phyloP scores from a whole-genome alignment of 192 early-diverging fungal species.

The Rhizoclosmatium sp. region DNA sequence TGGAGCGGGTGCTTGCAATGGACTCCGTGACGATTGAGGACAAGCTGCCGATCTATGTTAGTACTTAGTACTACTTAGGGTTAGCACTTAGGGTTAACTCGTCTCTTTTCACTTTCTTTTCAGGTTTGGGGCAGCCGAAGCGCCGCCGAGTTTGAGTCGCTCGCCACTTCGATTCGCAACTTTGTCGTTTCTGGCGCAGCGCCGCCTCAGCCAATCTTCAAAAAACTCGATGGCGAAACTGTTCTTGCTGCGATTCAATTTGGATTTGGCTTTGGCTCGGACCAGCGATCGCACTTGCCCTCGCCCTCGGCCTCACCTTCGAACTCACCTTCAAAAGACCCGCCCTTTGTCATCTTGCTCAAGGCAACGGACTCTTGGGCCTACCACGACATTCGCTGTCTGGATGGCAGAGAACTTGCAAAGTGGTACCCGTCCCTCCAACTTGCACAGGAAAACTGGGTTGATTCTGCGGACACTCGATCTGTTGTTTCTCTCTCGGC shows the following conservation, averaged over 20 bases:
- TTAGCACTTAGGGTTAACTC: too few species aligned
- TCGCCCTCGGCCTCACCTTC: neutral
- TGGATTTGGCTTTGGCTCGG: too few species aligned
- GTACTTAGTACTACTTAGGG: too few species aligned
- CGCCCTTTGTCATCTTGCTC: neutral
- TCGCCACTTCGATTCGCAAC: too few species aligned
- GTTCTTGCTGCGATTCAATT: neutral
- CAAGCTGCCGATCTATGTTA: neutral
- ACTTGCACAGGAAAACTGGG: neutral
- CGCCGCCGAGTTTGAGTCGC: too few species aligned
- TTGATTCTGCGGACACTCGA: neutral
- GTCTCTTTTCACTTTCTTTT: too few species aligned
- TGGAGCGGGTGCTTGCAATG: neutral
- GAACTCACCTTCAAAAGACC: neutral
- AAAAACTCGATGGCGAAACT: slow-evolving; percentile 3
- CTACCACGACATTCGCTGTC: slow-evolving; percentile 1
- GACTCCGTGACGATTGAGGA: neutral
- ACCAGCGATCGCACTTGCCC: too few species aligned
- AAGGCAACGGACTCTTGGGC: neutral
- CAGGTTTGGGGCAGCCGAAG: too few species aligned
- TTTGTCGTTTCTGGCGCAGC: too few species aligned
- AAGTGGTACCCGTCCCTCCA: neutral
- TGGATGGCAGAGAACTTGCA: neutral
- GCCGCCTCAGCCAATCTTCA: neutral
- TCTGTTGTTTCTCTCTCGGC: neutral